Evolutionary conservation across 2,329 filamentous ascomycete genomes (phyloP).

Genomic region (Hypoxylon rubiginosum): DNA sequence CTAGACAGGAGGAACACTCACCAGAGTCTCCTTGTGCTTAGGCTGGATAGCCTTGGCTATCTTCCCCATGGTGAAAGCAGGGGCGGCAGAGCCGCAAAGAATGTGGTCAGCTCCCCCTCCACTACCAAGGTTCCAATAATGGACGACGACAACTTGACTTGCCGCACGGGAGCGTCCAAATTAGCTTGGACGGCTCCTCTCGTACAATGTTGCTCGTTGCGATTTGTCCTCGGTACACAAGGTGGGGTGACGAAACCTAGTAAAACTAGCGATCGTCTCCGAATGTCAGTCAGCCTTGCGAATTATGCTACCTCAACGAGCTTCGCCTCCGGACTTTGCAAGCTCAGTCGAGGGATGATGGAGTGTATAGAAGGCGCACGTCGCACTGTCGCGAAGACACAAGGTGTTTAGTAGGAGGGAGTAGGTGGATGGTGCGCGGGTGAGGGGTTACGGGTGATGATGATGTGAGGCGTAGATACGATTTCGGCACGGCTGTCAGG

Average conservation of each 20-base stretch:
- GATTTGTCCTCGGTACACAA: conserved; percentile 37
- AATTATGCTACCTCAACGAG: conserved; percentile 10
- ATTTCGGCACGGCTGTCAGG: conserved; percentile 41
- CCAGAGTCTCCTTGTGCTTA: conserved; percentile 77
- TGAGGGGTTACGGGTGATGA: conserved; percentile 36
- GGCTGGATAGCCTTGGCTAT: conserved; percentile 76
- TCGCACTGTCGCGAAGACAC: conserved; percentile 20
- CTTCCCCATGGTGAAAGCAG: conserved; percentile 73
- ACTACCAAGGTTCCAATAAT: conserved; percentile 60
- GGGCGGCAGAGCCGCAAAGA: conserved; percentile 71
- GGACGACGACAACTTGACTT: conserved; percentile 57
- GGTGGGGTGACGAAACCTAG: conserved; percentile 30
- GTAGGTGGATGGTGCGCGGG: conserved; percentile 25
- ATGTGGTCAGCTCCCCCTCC: conserved; percentile 67
- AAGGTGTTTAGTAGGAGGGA: conserved; percentile 12
- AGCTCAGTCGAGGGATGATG: conserved; percentile 8
- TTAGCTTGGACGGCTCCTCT: conserved; percentile 48
- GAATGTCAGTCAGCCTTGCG: conserved; percentile 48
- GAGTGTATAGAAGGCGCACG: conserved; percentile 1
- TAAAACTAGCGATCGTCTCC: conserved; percentile 38
- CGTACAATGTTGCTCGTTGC: conserved; percentile 18
- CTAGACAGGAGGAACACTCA: conserved; percentile 56
- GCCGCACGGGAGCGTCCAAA: conserved; percentile 49
- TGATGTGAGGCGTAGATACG: conserved; percentile 40
- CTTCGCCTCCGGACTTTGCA: conserved; percentile 30